Conservation (phyloP, 2,329 filamentous ascomycete genomes). For the Alternaria sp. region DNA sequence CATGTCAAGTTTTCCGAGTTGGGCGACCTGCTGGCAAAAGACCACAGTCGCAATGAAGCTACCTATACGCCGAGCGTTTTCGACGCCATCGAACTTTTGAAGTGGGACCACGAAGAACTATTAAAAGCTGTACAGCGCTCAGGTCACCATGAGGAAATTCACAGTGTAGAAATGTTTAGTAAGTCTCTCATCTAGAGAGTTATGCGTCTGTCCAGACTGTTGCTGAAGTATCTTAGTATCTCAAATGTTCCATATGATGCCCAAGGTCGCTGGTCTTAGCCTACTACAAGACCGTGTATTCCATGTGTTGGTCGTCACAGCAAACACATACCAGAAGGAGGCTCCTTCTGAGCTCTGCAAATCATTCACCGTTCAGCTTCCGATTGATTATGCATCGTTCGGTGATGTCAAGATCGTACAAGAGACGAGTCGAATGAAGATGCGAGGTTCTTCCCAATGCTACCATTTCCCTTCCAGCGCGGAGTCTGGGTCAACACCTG, state of each 20-base stretch:
- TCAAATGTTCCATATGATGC: slow-evolving; percentile 73
- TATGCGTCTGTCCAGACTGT: background rate
- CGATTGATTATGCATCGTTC: slow-evolving; percentile 62
- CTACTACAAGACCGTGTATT: slow-evolving; percentile 72
- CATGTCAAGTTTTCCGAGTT: slow-evolving; percentile 69
- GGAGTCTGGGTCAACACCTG: slow-evolving; percentile 12
- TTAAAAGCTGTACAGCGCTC: slow-evolving; percentile 34
- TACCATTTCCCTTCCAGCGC: slow-evolving; percentile 7
- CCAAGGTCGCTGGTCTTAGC: slow-evolving; percentile 38
- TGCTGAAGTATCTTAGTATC: slow-evolving; percentile 53
- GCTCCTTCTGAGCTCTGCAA: slow-evolving; percentile 61
- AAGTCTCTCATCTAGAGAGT: slow-evolving; percentile 23
- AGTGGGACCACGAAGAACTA: slow-evolving; percentile 52
- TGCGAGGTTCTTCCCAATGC: slow-evolving; percentile 13
- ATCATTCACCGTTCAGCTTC: slow-evolving; percentile 53
- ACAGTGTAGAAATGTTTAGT: slow-evolving; percentile 51
- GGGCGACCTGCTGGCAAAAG: slow-evolving; percentile 63
- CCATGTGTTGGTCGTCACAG: slow-evolving; percentile 69
- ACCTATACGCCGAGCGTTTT: slow-evolving; percentile 67
- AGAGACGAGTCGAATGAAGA: slow-evolving; percentile 25
- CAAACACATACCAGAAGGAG: slow-evolving; percentile 24
- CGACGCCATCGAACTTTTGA: slow-evolving; percentile 55
- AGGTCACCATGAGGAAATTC: slow-evolving; percentile 20
- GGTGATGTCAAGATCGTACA: slow-evolving; percentile 17
- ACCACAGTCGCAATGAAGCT: slow-evolving; percentile 65